A percentile compares a stretch with the other conserved stretches of the same genome.
These are phyloP conservation scores for Epichloe uncinata DNA, from an alignment of 2,329 filamentous ascomycete species.

Conservation along the genomic window DNA sequence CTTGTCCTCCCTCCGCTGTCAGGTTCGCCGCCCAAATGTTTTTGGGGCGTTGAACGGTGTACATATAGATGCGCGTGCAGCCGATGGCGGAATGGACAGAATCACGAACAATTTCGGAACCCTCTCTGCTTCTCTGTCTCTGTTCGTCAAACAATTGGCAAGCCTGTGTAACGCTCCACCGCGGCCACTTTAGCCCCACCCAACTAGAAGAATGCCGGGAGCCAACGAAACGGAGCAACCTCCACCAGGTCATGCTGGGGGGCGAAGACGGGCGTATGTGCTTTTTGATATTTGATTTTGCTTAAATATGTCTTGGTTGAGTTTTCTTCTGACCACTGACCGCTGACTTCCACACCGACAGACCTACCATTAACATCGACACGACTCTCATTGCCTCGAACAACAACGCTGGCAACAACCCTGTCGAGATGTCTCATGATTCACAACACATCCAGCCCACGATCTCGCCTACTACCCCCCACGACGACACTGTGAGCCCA, in stretches of 20 bases:
- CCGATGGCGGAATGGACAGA: too few relatives aligned
- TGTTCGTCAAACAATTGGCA: too few relatives aligned
- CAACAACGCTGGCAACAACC: conserved; percentile 13
- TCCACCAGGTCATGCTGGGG: conserved; percentile 7
- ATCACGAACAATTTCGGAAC: too few relatives aligned
- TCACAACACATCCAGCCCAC: conserved; percentile 4
- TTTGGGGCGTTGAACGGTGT: too few relatives aligned
- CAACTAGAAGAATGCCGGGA: conserved; percentile 10
- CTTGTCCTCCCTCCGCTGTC: too few relatives aligned
- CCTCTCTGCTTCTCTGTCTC: too few relatives aligned
- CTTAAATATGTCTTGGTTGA: not conserved
- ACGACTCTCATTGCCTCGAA: conserved; percentile 28
- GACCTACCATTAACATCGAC: conserved; percentile 42
- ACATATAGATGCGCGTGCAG: too few relatives aligned
- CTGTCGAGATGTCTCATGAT: conserved; percentile 18
- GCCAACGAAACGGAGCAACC: conserved; percentile 9
- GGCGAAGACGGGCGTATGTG: conserved; percentile 28
- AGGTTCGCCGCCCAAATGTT: too few relatives aligned
- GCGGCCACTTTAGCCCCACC: not conserved
- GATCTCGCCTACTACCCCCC: conserved; percentile 21
- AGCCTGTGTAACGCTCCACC: not conserved
- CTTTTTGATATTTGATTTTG: not conserved
- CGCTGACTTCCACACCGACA: conserved; percentile 11
- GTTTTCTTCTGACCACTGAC: not conserved
- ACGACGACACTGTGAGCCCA: conserved; percentile 28